Base-by-base conservation (phyloP, 441 rosid genomes). In the Mallotus japonicus region DNA sequence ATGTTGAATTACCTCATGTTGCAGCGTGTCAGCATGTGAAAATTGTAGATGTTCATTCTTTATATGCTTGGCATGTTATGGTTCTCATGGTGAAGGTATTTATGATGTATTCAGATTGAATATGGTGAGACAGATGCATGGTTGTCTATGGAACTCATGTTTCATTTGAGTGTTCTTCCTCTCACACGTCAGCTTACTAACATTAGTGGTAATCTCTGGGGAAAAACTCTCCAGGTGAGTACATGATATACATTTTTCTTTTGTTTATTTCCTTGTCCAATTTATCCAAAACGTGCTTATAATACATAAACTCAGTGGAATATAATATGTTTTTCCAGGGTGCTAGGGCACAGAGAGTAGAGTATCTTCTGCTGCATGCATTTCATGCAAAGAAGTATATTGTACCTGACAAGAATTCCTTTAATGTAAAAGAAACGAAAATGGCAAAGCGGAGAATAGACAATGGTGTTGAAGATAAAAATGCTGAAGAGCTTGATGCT, bases 181-280 rank as follows among this genome's bases (percentile, higher is more conserved):
- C 99, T 93, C 72, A 95, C 98, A 12, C 98, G 95, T 57, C 97
- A 95, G 84, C 88, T 95, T 75, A 91, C 99, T 57, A 93, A 91
- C 79, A 95, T 95, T 80, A 91, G 99, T 79, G 98, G 99, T 71
- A 95, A 95, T 82, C 97, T 95, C 56, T 95, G 99, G 99, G 95
- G 95, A 28, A 91, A 87, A 87, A 91, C 98, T 76, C 96, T 95
- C 81, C 99, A 91, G 85, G 99, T 95, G 79, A 84, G 89, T 83
- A 46, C 69, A 71, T 55, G 32, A 42, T 24, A 65, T 71, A 47
- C 20, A 59, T 53, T 66, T 55, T 22, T 20, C 37, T 28, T 54
- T 61, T 47, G 63, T 58, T 59, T 13, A 42, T 75, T 61, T 64
- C 74, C 69, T 50, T 67, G 37, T 40, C 34, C 24, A 53, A 46